Conservation (phyloP, 1,284 basidiomycete genomes). For the Leccinum fuscescens region DNA sequence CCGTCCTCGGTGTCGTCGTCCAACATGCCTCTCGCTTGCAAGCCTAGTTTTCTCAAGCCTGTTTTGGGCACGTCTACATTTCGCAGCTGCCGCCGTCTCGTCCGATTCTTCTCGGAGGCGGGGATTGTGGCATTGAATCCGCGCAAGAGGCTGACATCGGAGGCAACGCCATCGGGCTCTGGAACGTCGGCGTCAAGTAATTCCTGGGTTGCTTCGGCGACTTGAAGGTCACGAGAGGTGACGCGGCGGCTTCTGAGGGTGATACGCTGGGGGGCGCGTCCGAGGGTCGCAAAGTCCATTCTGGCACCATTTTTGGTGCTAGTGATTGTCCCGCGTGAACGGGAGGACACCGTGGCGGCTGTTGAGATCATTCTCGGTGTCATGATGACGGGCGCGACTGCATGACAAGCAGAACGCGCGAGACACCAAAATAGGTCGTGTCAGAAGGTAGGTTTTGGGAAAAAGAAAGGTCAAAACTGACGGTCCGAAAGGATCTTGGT, state of each 20-base stretch:
- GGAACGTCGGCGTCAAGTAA: conserved; percentile 73
- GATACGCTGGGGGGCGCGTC: conserved; percentile 68
- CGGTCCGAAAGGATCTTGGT: conserved; percentile 68
- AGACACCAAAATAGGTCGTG: background rate
- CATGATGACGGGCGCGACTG: conserved; percentile 90
- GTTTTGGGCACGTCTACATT: conserved; percentile 77
- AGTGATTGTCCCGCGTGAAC: conserved; percentile 44
- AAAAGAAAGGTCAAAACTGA: conserved; percentile 38
- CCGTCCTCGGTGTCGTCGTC: conserved; percentile 60
- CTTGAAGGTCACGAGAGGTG: conserved; percentile 80
- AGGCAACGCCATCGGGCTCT: conserved; percentile 59
- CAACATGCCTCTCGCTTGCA: conserved; percentile 72
- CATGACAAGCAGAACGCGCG: background rate
- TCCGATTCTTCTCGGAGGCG: conserved; percentile 75
- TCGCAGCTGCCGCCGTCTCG: conserved; percentile 73
- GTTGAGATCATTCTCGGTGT: conserved; percentile 77
- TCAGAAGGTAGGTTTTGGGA: background rate
- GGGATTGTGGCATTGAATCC: conserved; percentile 93
- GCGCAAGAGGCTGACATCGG: conserved; percentile 72
- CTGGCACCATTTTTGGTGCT: conserved; percentile 37
- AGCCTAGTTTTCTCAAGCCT: conserved; percentile 76
- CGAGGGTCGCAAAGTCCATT: conserved; percentile 70
- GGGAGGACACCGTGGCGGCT: conserved; percentile 59
- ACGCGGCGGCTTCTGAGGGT: conserved; percentile 62
- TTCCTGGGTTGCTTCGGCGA: conserved; percentile 79